Conservation (phyloP, 106 monocot species). For the Alisma plantagoaquatica region DNA sequence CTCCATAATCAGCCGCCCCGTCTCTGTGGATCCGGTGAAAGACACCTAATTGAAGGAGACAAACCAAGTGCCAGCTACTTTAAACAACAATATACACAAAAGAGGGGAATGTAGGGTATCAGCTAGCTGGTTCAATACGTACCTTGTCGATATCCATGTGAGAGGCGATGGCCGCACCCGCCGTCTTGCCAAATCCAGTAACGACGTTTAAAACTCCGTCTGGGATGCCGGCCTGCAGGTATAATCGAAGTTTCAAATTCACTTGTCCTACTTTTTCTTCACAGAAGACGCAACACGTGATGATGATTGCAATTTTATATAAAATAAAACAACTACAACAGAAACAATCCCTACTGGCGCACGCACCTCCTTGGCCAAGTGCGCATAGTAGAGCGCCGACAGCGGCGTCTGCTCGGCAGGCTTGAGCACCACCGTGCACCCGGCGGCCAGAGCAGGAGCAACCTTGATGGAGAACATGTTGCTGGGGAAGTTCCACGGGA, state of each 20-base stretch:
- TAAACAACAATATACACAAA: not conserved
- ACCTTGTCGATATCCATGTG: constrained; percentile 83
- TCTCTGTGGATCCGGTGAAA: constrained; percentile 86
- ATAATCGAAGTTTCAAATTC: too few relatives aligned
- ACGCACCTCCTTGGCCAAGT: constrained; percentile 70
- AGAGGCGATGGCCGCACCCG: constrained; percentile 49
- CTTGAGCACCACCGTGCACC: constrained; percentile 67
- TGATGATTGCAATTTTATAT: too few relatives aligned
- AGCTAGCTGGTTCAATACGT: too few relatives aligned
- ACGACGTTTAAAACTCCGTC: constrained; percentile 73
- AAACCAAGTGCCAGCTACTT: not conserved
- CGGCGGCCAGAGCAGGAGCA: constrained; percentile 54
- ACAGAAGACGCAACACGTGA: too few relatives aligned
- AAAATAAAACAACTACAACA: too few relatives aligned
- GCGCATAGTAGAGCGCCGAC: constrained; percentile 47
- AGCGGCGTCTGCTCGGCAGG: constrained; percentile 73
- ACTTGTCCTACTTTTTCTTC: too few relatives aligned
- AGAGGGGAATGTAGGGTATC: too few relatives aligned
- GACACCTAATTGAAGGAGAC: constrained; percentile 58
- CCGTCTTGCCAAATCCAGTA: constrained; percentile 41
- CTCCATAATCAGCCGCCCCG: constrained; percentile 70
- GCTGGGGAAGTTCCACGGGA: constrained; percentile 65
- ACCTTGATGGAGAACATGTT: constrained; percentile 57
- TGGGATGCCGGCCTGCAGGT: constrained; percentile 56
- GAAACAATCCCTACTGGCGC: too few relatives aligned